Evolutionary conservation across 2,329 filamentous ascomycete genomes (phyloP).

Genomic region (Fusarium denticulatum): DNA sequence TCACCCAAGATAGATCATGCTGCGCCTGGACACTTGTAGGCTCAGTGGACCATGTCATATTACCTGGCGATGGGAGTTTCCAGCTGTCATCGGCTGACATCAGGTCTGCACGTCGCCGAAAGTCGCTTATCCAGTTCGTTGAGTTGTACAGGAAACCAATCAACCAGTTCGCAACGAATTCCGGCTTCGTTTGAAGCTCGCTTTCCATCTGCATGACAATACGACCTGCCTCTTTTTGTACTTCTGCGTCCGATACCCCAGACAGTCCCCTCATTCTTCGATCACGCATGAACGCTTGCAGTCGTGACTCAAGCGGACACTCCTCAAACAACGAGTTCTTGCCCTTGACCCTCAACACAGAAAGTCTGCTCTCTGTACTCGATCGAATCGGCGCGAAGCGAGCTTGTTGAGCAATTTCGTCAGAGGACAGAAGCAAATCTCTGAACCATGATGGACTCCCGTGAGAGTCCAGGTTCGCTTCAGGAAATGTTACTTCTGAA

Average conservation of each 20-base stretch:
- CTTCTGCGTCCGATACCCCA: background rate
- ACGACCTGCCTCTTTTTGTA: conserved; percentile 19
- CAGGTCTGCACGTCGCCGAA: conserved; percentile 10
- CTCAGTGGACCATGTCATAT: background rate
- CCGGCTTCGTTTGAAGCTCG: conserved; percentile 15
- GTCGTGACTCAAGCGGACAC: conserved; percentile 20
- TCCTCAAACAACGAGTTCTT: conserved; percentile 30
- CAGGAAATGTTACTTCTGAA: conserved; percentile 27
- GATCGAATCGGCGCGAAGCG: conserved; percentile 27
- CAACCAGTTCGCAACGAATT: conserved; percentile 33
- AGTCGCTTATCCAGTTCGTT: conserved; percentile 9
- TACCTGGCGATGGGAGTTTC: background rate
- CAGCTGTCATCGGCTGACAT: background rate
- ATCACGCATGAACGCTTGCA: conserved; percentile 8
- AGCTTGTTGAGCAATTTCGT: conserved; percentile 16
- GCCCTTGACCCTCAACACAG: conserved; percentile 18
- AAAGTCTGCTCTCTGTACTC: conserved; percentile 16
- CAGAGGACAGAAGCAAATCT: conserved; percentile 21
- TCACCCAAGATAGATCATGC: background rate
- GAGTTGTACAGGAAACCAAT: conserved; percentile 11
- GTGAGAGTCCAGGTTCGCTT: background rate
- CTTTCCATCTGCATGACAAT: conserved; percentile 29
- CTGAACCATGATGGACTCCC: conserved; percentile 22
- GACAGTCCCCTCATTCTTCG: background rate
- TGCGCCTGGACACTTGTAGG: background rate